These are phyloP conservation scores for Elasticomyces elasticus DNA, from an alignment of 495 filamentous ascomycete species.

Conservation along the genomic window DNA sequence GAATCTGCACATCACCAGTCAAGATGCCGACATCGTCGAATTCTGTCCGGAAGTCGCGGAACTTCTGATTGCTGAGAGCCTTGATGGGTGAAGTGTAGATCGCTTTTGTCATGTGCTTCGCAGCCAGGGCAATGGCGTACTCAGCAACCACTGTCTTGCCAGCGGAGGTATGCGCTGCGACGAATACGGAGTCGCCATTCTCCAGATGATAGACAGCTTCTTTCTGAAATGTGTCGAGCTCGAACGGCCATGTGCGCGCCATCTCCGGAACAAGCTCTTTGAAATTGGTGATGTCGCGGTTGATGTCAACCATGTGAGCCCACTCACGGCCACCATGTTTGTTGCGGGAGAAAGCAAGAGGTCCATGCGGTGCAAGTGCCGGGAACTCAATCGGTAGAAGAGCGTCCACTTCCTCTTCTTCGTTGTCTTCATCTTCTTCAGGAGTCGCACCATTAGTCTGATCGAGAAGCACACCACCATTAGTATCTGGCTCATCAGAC, in stretches of 20 bases:
- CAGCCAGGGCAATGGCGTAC: conserved; percentile 91
- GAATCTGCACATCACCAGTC: conserved; percentile 96
- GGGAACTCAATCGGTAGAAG: conserved; percentile 91
- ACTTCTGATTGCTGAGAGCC: conserved; percentile 96
- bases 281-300: conserved; percentile 84
- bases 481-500: conserved; percentile 38
- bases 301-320: conserved; percentile 96
- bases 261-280: conserved; percentile 86
- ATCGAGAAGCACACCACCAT: conserved; percentile 33
- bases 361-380: conserved; percentile 72
- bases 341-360: conserved; percentile 59
- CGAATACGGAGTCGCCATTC: conserved; percentile 93
- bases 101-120: conserved; percentile 97
- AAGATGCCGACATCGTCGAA: conserved; percentile 96
- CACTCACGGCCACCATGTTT: conserved; percentile 75
- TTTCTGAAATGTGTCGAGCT: conserved; percentile 96
- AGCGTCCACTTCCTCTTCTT: conserved; percentile 77
- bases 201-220: conserved; percentile 97
- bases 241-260: conserved; percentile 92
- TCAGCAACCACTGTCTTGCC: conserved; percentile 98
- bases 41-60: conserved; percentile 76
- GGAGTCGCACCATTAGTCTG: conserved; percentile 18
- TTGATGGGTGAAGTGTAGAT: conserved; percentile 99
- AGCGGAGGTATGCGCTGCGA: conserved; percentile 96
- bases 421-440: conserved; percentile 35